A percentile compares a stretch with the other conserved stretches of the same genome.
phyloP scores from a whole-genome alignment of 495 filamentous ascomycete genomes.

The Annulohypoxylon maeteangense region DNA sequence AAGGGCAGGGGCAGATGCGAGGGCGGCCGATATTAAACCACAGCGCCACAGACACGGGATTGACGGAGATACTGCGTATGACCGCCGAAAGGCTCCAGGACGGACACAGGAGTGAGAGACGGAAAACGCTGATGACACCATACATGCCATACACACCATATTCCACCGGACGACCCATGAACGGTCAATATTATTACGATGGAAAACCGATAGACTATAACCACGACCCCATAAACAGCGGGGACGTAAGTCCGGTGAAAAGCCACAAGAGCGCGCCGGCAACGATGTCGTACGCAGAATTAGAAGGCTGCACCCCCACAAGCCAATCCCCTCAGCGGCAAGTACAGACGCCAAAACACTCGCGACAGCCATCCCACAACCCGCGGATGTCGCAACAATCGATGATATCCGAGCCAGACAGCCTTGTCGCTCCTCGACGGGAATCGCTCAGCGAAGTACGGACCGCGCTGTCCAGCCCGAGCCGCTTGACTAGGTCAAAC shows the following conservation, averaged over 20 bases:
- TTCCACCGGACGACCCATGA: background rate
- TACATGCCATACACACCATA: slow-evolving; percentile 1
- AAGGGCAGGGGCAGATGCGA: slow-evolving; percentile 24
- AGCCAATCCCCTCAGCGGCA: slow-evolving; percentile 12
- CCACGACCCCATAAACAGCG: slow-evolving; percentile 12
- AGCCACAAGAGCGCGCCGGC: slow-evolving; percentile 48
- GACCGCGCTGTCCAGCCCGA: slow-evolving; percentile 41
- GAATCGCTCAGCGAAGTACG: slow-evolving; percentile 37
- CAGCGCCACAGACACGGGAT: slow-evolving; percentile 52
- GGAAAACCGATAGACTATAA: background rate
- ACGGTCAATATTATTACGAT: background rate
- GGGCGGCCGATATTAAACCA: slow-evolving; percentile 38
- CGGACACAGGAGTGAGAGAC: slow-evolving; percentile 42
- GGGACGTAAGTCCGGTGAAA: slow-evolving; percentile 39
- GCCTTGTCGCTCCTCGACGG: slow-evolving; percentile 30
- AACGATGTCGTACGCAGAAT: slow-evolving; percentile 33
- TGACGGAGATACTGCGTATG: slow-evolving; percentile 55
- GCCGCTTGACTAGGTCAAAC: slow-evolving; percentile 20
- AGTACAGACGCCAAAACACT: slow-evolving; percentile 31
- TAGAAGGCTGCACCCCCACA: slow-evolving; percentile 27
- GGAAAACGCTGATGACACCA: slow-evolving; percentile 41
- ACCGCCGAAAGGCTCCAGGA: slow-evolving; percentile 57
- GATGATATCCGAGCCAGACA: slow-evolving; percentile 51
- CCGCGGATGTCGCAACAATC: slow-evolving; percentile 50
- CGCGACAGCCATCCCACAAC: slow-evolving; percentile 38